A percentile compares a stretch with the other conserved stretches of the same genome.
Conservation (phyloP, 495 filamentous ascomycete species). For the Aspergillus panamensis region DNA sequence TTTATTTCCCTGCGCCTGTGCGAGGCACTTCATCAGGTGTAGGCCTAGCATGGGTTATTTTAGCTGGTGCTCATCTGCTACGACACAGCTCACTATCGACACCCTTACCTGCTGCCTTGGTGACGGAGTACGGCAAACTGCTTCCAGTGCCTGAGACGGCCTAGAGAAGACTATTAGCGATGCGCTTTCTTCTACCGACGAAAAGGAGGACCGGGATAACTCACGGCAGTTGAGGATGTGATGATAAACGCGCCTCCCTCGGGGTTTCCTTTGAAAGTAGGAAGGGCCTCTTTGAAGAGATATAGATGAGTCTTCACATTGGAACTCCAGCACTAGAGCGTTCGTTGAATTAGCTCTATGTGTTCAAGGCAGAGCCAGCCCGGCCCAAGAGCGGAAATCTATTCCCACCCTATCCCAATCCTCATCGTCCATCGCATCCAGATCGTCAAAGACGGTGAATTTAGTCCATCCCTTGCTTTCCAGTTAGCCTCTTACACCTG, state of each 20-base stretch:
- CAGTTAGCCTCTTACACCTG: not conserved
- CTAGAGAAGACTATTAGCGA: conserved; percentile 22
- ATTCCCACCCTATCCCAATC: conserved; percentile 66
- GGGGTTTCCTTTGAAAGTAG: conserved; percentile 63
- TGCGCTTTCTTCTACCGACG: not conserved
- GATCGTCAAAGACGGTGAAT: conserved; percentile 59
- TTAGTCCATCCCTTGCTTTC: conserved; percentile 60
- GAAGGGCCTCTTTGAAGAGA: conserved; percentile 58
- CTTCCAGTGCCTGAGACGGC: conserved; percentile 49
- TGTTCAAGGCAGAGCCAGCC: not conserved
- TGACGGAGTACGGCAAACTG: conserved; percentile 63
- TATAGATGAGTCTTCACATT: conserved; percentile 66
- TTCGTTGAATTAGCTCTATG: conserved; percentile 2
- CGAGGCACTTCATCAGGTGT: conserved; percentile 72
- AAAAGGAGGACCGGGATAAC: not conserved
- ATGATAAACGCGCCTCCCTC: conserved; percentile 68
- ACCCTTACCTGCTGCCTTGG: conserved; percentile 56
- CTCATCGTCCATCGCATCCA: conserved; percentile 56
- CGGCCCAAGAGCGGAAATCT: too few relatives aligned
- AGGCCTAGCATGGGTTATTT: conserved; percentile 37
- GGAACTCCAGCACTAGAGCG: conserved; percentile 57
- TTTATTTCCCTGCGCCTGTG: conserved; percentile 61
- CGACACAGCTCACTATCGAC: not conserved
- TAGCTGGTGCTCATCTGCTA: conserved; percentile 6
- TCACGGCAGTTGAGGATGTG: conserved; percentile 61